Conservation (phyloP, 352 stramenopile species). For the Blastocystis sp. region DNA sequence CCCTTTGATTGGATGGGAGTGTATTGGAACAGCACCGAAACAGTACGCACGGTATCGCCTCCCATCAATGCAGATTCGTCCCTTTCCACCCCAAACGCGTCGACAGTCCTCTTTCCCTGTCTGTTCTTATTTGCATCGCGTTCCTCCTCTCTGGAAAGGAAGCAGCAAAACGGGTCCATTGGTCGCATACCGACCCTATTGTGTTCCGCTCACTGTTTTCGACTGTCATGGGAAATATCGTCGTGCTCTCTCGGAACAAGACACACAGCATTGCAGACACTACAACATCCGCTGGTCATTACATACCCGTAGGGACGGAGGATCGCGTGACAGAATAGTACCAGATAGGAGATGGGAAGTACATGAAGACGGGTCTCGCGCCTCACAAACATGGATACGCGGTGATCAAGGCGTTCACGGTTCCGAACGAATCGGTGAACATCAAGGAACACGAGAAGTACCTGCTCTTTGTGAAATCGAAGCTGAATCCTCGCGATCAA, state of each 20-base stretch:
- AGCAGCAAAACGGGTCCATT: neutral
- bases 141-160: neutral
- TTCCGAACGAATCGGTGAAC: neutral
- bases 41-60: no score
- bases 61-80: no score
- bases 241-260: slow-evolving; percentile 11
- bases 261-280: slow-evolving; percentile 26
- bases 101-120: no score
- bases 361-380: slow-evolving; percentile 42
- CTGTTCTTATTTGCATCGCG: no score
- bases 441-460: slow-evolving; percentile 25
- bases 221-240: slow-evolving; percentile 27
- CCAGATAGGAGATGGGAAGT: slow-evolving; percentile 46
- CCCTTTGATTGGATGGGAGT: no score
- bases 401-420: slow-evolving; percentile 29
- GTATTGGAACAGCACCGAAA: no score
- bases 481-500: slow-evolving; percentile 43
- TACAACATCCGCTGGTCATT: slow-evolving; percentile 27
- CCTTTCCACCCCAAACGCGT: no score
- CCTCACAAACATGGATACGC: neutral
- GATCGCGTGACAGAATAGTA: neutral
- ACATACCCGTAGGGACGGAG: neutral
- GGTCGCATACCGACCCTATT: neutral
- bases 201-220: neutral
- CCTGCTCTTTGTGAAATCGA: slow-evolving; percentile 42